Conservation (phyloP, 2,329 filamentous ascomycete genomes). For the Neofusicoccum parvum region DNA sequence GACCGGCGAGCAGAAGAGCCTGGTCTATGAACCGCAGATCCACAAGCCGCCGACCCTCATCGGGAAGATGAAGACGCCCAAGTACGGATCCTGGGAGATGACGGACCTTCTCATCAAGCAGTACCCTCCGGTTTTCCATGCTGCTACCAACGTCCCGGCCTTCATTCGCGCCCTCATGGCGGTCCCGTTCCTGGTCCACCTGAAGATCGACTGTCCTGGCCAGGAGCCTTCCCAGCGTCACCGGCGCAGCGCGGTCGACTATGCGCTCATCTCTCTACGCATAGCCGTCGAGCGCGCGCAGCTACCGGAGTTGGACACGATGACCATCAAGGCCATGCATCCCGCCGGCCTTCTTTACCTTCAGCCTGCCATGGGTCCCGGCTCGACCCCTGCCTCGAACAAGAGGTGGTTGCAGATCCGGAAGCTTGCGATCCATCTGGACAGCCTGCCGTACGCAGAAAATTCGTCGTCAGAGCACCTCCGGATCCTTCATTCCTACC, state of each 20-base stretch:
- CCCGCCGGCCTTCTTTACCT: constrained; percentile 76
- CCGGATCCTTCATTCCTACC: constrained; percentile 73
- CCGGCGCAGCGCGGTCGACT: constrained; percentile 78
- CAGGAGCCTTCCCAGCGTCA: constrained; percentile 65
- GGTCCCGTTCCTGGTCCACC: constrained; percentile 69
- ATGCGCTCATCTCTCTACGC: constrained; percentile 82
- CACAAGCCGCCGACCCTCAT: constrained; percentile 57
- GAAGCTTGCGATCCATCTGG: constrained; percentile 71
- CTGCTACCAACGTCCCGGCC: constrained; percentile 81
- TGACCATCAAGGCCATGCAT: constrained; percentile 75
- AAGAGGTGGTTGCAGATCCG: constrained; percentile 78
- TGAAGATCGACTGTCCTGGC: constrained; percentile 75
- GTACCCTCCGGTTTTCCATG: constrained; percentile 87
- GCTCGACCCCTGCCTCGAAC: constrained; percentile 70
- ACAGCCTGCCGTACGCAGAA: constrained; percentile 65
- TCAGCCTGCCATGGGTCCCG: constrained; percentile 72
- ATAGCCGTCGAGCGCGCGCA: constrained; percentile 78
- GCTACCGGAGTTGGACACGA: constrained; percentile 64
- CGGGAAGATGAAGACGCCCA: constrained; percentile 63
- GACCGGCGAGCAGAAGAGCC: constrained; percentile 76
- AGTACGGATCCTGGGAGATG: constrained; percentile 78
- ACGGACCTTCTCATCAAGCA: constrained; percentile 82
- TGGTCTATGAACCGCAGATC: constrained; percentile 78
- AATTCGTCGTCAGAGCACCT: constrained; percentile 61
- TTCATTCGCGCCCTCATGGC: constrained; percentile 75